These are phyloP conservation scores for Termitomyces sp. DNA, from an alignment of 768 basidiomycete species.

Conservation along the genomic window DNA sequence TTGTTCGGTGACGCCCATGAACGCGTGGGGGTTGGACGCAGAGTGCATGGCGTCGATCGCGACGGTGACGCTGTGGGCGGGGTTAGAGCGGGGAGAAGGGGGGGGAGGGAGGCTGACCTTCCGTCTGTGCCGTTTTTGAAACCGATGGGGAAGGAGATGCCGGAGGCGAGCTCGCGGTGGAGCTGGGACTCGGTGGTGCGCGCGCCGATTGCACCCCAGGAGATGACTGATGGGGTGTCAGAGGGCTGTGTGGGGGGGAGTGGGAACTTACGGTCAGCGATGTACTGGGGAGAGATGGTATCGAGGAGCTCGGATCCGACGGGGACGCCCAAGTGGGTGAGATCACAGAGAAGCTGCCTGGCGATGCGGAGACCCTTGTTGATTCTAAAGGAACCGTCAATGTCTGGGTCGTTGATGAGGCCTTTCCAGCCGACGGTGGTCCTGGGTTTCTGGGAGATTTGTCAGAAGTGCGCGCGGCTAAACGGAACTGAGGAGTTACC, in stretches of 20 bases:
- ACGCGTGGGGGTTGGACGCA: constrained; percentile 87
- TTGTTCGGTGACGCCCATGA: constrained; percentile 89
- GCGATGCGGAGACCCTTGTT: constrained; percentile 93
- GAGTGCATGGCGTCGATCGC: constrained; percentile 97
- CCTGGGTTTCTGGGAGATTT: constrained; percentile 70
- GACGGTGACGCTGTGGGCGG: constrained; percentile 56
- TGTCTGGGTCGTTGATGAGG: constrained; percentile 89
- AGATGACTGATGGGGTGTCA: constrained; percentile 43
- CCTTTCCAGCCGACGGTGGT: constrained; percentile 99
- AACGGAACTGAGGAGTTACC: constrained; percentile 11
- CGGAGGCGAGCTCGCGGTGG: constrained; percentile 93
- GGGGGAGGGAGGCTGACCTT: constrained; percentile 35
- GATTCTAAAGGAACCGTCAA: constrained; percentile 92
- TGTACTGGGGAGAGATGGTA: constrained; percentile 70
- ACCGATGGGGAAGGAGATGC: constrained; percentile 95
- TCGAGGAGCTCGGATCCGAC: constrained; percentile 95
- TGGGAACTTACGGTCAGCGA: constrained; percentile 55
- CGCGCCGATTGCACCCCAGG: constrained; percentile 96
- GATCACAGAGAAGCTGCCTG: constrained; percentile 84
- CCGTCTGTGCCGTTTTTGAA: constrained; percentile 99
- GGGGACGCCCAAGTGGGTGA: constrained; percentile 85
- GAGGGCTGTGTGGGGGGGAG: not conserved
- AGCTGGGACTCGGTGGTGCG: constrained; percentile 97
- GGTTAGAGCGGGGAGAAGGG: too few relatives aligned
- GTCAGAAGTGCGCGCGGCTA: constrained; percentile 6